A percentile compares a stretch with the other conserved stretches of the same genome.
phyloP scores from a whole-genome alignment of 441 rosid genomes.

The Bruguiera hainesii region DNA sequence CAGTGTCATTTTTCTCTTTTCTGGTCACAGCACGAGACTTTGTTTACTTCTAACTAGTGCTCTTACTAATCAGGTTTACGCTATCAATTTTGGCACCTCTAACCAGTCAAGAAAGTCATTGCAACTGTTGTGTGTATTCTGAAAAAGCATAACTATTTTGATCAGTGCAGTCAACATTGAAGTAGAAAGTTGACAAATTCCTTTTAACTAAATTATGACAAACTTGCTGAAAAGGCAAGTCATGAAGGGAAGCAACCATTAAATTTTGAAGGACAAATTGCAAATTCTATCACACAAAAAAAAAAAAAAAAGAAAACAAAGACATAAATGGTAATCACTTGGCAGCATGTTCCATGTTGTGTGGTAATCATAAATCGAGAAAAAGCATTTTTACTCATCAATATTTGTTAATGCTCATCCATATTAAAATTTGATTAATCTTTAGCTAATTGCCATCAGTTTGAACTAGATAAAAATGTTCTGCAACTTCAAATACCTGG shows the following conservation, averaged over 20 bases:
- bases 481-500: conserved; percentile 45
- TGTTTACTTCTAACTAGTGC: background rate
- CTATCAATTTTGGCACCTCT: conserved; percentile 7
- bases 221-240: conserved; percentile 5
- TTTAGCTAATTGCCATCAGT: background rate
- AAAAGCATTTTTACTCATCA: no score
- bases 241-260: background rate
- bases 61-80: background rate
- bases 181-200: no score
- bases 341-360: no score
- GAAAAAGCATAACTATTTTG: no score
- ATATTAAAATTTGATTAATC: background rate
- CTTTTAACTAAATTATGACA: no score
- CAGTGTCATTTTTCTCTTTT: conserved; percentile 12
- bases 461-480: background rate
- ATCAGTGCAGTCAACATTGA: no score
- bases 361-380: no score
- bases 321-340: no score
- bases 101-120: conserved; percentile 1
- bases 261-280: conserved; percentile 3
- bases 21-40: conserved; percentile 3
- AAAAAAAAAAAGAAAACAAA: no score
- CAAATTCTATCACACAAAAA: no score
- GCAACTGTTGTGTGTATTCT: no score
- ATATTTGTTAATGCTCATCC: no score